Evolutionary conservation across 768 basidiomycete species (phyloP).

Genomic region (Royoungia palumana): DNA sequence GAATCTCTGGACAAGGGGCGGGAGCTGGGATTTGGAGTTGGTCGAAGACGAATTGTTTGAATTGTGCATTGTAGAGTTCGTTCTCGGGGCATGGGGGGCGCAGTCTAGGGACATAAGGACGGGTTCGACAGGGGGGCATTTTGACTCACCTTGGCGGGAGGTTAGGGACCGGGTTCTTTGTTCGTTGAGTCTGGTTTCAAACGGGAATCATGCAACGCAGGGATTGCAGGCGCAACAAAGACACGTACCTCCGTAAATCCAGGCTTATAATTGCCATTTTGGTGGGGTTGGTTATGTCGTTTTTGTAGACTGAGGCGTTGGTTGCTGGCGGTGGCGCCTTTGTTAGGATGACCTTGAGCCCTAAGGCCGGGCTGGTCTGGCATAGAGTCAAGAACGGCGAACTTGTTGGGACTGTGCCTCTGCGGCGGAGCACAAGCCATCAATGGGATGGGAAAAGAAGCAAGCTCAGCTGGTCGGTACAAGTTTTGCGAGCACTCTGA

Average conservation of each 20-base stretch:
- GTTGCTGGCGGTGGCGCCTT: not conserved
- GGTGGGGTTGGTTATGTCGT: not conserved
- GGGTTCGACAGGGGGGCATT: not conserved
- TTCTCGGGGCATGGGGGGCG: not conserved
- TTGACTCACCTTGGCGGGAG: conserved; percentile 7
- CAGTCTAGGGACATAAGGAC: conserved; percentile 2
- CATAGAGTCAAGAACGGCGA: not conserved
- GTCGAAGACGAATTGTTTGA: not conserved
- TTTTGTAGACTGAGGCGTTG: not conserved
- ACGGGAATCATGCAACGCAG: not conserved
- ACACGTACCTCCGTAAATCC: conserved; percentile 3
- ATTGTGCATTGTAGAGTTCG: not conserved
- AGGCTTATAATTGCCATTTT: not conserved
- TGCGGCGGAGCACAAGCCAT: conserved; percentile 1
- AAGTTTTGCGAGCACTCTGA: not conserved
- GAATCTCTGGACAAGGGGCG: not conserved
- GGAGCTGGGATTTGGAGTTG: not conserved
- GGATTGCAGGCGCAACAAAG: not conserved
- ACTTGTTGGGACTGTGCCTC: conserved; percentile 3
- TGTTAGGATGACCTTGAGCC: not conserved
- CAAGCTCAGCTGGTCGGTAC: not conserved
- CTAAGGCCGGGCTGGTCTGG: not conserved
- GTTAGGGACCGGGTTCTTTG: no score
- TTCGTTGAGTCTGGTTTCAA: no score
- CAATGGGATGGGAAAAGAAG: conserved; percentile 1